Evolutionary conservation across 1,139 yeast genomes (phyloP).

Genomic region (Yarrowia galli): DNA sequence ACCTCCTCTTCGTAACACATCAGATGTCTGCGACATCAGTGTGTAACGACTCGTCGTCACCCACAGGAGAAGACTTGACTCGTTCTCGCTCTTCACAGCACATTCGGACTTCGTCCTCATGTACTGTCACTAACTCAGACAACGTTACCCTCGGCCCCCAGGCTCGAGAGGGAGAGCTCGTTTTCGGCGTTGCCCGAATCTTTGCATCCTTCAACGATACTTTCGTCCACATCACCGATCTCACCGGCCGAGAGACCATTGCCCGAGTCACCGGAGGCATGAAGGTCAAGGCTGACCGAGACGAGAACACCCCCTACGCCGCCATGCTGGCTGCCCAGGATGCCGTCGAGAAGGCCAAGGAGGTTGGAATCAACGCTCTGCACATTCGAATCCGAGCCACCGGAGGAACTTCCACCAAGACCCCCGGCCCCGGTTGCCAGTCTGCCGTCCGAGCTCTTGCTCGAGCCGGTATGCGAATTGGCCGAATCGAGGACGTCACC

Average conservation of each 20-base stretch:
- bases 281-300: conserved; percentile 99
- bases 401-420: conserved; percentile 99
- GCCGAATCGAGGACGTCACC: conserved; percentile 99
- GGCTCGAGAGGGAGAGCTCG: conserved; percentile 96
- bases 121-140: conserved; percentile 51
- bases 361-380: conserved; percentile 99
- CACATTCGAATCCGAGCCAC: conserved; percentile 99
- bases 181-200: conserved; percentile 99
- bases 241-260: conserved; percentile 99
- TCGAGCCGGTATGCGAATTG: conserved; percentile 99
- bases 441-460: conserved; percentile 99
- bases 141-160: conserved; percentile 81
- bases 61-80: not conserved
- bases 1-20: too few species aligned
- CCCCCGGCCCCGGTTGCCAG: conserved; percentile 99
- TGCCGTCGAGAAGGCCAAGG: conserved; percentile 98
- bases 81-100: not conserved
- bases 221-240: conserved; percentile 99
- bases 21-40: too few species aligned
- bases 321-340: conserved; percentile 99
- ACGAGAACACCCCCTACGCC: conserved; percentile 99
- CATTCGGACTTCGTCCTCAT: not conserved
- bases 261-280: conserved; percentile 99
- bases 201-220: conserved; percentile 99
- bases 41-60: not conserved